Evolutionary conservation across 106 monocot species (phyloP).

Genomic region (Dendrobium nobile): DNA sequence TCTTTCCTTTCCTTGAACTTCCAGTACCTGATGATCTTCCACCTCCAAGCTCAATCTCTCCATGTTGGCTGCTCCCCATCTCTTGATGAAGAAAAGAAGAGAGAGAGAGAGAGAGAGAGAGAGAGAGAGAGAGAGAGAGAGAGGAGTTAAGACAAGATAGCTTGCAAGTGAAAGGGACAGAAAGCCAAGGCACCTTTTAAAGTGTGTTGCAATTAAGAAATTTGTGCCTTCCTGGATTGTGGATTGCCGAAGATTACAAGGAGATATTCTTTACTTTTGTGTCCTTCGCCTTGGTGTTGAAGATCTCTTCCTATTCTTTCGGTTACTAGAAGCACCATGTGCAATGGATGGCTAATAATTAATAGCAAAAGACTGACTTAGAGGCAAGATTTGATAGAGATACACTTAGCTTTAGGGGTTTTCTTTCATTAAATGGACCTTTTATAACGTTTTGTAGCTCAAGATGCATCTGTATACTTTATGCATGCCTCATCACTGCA

Average conservation of each 20-base stretch:
- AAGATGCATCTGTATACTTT: no score
- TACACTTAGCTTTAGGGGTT: no score
- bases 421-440: no score
- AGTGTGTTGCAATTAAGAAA: not conserved
- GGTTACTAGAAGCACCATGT: no score
- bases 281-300: not conserved
- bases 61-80: conserved; percentile 27
- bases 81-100: not conserved
- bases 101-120: no score
- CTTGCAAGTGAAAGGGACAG: not conserved
- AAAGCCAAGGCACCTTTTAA: not conserved
- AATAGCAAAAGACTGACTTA: no score
- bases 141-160: not conserved
- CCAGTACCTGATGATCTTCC: conserved; percentile 14
- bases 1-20: conserved; percentile 42
- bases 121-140: not conserved
- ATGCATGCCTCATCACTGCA: no score
- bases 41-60: conserved; percentile 19
- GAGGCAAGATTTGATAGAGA: no score
- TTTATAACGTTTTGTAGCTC: no score
- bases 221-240: not conserved
- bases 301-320: no score
- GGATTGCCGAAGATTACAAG: not conserved
- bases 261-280: not conserved
- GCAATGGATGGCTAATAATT: no score